Percentiles rank a stretch among this genome's conserved stretches.
Conservation (phyloP, 1,284 basidiomycete genomes). For the Cutaneotrichosporon sp. region DNA sequence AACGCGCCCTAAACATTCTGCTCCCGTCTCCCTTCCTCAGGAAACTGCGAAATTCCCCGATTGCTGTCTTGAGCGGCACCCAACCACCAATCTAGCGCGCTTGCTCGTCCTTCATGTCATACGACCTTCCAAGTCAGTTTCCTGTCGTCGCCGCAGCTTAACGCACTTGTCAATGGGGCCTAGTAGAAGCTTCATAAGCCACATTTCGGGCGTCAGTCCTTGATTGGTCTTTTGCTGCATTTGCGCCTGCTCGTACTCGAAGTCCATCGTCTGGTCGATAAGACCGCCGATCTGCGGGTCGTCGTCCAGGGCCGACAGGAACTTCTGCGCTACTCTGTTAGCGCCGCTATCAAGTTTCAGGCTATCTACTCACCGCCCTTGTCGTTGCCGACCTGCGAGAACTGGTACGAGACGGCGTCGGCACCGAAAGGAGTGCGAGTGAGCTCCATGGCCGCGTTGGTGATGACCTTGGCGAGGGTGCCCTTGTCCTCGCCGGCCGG, state of each 20-base stretch:
- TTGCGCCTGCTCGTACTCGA: conserved; percentile 16
- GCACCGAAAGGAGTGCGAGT: conserved; percentile 26
- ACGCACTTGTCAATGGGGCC: conserved; percentile 14
- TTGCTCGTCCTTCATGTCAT: conserved; percentile 12
- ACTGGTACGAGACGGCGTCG: conserved; percentile 18
- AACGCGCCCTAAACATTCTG: no score
- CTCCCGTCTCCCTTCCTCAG: no score
- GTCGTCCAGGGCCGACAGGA: conserved; percentile 20
- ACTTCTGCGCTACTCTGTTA: conserved; percentile 17
- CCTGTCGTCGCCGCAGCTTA: neutral
- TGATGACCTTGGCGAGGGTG: conserved; percentile 32
- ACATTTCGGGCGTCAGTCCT: conserved; percentile 23
- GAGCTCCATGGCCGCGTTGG: conserved; percentile 27
- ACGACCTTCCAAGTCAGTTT: conserved; percentile 3
- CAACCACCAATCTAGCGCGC: neutral
- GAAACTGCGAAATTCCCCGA: no score
- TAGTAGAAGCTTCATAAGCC: conserved; percentile 16
- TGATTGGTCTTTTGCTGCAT: conserved; percentile 28
- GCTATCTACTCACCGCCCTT: conserved; percentile 29
- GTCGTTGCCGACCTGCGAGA: conserved; percentile 21
- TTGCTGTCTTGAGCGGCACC: no score
- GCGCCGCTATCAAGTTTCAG: conserved; percentile 8
- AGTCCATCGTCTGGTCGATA: conserved; percentile 21
- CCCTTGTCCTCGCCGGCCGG: conserved; percentile 47
- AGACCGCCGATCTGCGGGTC: conserved; percentile 15